Conservation (phyloP, 1,139 yeast genomes). For the Yamadazyma dushanensis region DNA sequence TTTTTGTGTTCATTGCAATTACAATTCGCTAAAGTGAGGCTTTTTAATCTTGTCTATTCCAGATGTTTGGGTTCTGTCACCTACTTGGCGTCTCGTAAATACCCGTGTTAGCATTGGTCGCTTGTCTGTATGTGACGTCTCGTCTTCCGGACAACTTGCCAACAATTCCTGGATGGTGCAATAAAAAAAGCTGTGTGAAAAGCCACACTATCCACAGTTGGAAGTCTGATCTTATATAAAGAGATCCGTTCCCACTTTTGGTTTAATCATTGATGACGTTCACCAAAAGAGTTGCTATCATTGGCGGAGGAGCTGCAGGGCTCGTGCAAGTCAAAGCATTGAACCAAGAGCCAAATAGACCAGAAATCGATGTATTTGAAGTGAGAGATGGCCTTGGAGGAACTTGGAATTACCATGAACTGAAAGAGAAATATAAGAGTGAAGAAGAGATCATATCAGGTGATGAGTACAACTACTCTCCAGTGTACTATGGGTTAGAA, state of each 20-base stretch:
- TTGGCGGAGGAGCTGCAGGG: slow-evolving; percentile 57
- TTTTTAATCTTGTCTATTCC: too few species aligned
- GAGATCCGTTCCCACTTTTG: not conserved
- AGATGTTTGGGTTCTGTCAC: too few species aligned
- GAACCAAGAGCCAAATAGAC: slow-evolving; percentile 34
- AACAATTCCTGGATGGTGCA: too few species aligned
- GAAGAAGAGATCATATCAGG: slow-evolving; percentile 36
- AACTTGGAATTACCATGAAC: slow-evolving; percentile 42
- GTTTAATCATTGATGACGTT: not conserved
- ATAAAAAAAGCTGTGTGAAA: too few species aligned
- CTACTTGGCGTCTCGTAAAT: too few species aligned
- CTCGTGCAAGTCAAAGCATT: slow-evolving; percentile 49
- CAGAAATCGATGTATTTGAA: slow-evolving; percentile 43
- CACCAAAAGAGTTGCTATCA: slow-evolving; percentile 32
- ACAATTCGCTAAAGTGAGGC: too few species aligned
- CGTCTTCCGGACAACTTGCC: too few species aligned
- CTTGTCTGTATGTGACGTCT: too few species aligned
- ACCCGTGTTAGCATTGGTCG: too few species aligned
- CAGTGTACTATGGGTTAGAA: slow-evolving; percentile 48
- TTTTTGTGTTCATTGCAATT: too few species aligned
- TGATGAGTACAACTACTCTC: slow-evolving; percentile 25
- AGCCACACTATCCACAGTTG: slow-evolving; percentile 1
- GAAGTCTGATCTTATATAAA: not conserved
- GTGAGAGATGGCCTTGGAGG: slow-evolving; percentile 45
- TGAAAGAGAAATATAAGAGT: slow-evolving; percentile 17